Evolutionary conservation across 2,329 filamentous ascomycete species (phyloP).

Genomic region (Metarhizium brunneum): DNA sequence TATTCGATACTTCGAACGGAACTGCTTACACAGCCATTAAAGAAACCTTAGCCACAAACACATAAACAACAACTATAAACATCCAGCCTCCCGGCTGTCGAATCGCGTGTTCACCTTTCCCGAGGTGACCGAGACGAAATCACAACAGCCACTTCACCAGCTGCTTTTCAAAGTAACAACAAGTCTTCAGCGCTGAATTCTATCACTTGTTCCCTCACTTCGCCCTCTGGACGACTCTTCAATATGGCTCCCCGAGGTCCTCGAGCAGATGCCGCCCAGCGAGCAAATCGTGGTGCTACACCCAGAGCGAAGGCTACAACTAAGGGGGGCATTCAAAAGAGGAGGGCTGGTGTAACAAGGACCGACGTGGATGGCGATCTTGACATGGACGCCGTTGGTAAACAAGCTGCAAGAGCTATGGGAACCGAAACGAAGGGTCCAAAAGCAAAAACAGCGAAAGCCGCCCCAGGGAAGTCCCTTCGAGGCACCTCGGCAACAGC

Average conservation of each 20-base stretch:
- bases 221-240: not conserved
- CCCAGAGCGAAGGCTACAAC: slow-evolving; percentile 20
- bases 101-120: not conserved
- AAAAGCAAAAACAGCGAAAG: slow-evolving; percentile 20
- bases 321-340: slow-evolving; percentile 45
- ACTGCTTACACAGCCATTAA: not conserved
- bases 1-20: not conserved
- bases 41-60: not conserved
- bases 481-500: slow-evolving; percentile 27
- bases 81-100: not conserved
- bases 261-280: slow-evolving; percentile 15
- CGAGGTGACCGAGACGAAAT: not conserved
- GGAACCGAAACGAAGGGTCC: slow-evolving; percentile 17
- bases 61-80: not conserved
- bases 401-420: slow-evolving; percentile 23
- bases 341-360: slow-evolving; percentile 28
- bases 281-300: slow-evolving; percentile 21
- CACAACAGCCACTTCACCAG: not conserved
- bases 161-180: not conserved
- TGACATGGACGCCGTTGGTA: slow-evolving; percentile 40
- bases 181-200: slow-evolving; percentile 2
- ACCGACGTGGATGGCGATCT: slow-evolving; percentile 50
- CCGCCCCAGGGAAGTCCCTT: slow-evolving; percentile 11
- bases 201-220: not conserved
- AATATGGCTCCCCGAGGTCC: slow-evolving; percentile 27